Evolutionary conservation across 1,284 basidiomycete species (phyloP).

Genomic region (Coniferiporia weirii): DNA sequence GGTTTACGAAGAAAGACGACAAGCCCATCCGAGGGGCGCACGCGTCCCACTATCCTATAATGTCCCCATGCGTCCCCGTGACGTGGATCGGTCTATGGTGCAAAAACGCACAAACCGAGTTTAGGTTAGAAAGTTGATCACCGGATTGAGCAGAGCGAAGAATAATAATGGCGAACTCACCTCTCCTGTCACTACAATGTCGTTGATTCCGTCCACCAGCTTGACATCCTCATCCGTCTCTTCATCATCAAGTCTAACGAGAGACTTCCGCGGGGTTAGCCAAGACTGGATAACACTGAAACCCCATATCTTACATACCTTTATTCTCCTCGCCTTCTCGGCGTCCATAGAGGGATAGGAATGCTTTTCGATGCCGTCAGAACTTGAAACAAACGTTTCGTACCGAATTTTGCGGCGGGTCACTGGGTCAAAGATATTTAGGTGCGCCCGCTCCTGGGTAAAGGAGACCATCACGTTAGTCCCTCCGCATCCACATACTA

Average conservation of each 20-base stretch:
- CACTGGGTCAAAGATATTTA: slow-evolving; percentile 35
- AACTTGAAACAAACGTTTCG: slow-evolving; percentile 36
- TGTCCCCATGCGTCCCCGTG: slow-evolving; percentile 46
- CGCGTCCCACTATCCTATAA: slow-evolving; percentile 38
- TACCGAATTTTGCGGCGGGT: slow-evolving; percentile 35
- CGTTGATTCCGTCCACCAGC: slow-evolving; percentile 34
- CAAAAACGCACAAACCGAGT: not conserved
- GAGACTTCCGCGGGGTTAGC: not conserved
- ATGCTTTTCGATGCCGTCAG: slow-evolving; percentile 20
- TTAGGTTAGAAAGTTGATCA: slow-evolving; percentile 1
- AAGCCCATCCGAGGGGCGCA: slow-evolving; percentile 46
- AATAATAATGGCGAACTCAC: slow-evolving; percentile 25
- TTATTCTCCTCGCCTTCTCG: slow-evolving; percentile 24
- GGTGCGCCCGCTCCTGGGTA: slow-evolving; percentile 29
- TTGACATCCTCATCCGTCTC: not conserved
- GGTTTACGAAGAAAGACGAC: slow-evolving; percentile 39
- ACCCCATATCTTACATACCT: slow-evolving; percentile 10
- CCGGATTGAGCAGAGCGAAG: not conserved
- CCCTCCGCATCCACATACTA: no score
- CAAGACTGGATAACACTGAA: not conserved
- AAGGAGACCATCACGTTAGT: slow-evolving; percentile 1
- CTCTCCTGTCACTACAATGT: slow-evolving; percentile 46
- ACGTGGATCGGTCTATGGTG: slow-evolving; percentile 32
- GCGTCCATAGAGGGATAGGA: slow-evolving; percentile 26
- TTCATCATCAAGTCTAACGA: not conserved